A percentile compares a stretch with the other conserved stretches of the same genome.
Conservation (phyloP, 164 flowering plant species). For the Macadamia tetraphylla region DNA sequence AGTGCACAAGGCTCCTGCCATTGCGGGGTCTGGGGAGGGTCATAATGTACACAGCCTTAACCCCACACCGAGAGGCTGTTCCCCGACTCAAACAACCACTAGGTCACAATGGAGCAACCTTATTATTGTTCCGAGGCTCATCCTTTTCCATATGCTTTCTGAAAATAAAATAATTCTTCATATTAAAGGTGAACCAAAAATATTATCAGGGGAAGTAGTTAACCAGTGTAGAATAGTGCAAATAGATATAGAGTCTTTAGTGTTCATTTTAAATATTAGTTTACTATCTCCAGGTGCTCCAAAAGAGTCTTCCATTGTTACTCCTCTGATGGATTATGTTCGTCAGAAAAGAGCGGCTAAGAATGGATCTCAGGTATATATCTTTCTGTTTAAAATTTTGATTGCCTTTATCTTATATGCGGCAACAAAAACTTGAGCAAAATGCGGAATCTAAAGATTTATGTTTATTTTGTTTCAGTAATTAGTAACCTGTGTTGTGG, state of each 20-base stretch:
- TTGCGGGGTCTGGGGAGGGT: no score
- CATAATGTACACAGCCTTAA: no score
- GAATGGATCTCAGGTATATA: slow-evolving; percentile 59
- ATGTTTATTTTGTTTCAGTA: not conserved
- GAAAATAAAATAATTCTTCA: no score
- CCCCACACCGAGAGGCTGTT: no score
- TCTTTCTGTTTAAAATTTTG: not conserved
- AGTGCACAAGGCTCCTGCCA: no score
- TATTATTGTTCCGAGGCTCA: no score
- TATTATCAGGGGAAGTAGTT: not conserved
- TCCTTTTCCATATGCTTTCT: no score
- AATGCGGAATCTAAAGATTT: not conserved
- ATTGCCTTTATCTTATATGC: not conserved
- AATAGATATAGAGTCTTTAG: not conserved
- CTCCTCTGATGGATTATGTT: slow-evolving; percentile 86
- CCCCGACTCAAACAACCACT: no score
- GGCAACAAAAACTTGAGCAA: not conserved
- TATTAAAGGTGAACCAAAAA: not conserved
- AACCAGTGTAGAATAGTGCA: not conserved
- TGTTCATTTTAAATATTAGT: no score
- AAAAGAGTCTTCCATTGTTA: slow-evolving; percentile 65
- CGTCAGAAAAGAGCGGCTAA: slow-evolving; percentile 89
- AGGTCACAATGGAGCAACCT: no score
- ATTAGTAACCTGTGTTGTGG: not conserved
- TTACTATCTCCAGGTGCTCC: slow-evolving; percentile 39